Evolutionary conservation across 2,329 filamentous ascomycete species (phyloP), one percentile per base, ranked within the genome.

Genomic region (Periconia digitata): DNA sequence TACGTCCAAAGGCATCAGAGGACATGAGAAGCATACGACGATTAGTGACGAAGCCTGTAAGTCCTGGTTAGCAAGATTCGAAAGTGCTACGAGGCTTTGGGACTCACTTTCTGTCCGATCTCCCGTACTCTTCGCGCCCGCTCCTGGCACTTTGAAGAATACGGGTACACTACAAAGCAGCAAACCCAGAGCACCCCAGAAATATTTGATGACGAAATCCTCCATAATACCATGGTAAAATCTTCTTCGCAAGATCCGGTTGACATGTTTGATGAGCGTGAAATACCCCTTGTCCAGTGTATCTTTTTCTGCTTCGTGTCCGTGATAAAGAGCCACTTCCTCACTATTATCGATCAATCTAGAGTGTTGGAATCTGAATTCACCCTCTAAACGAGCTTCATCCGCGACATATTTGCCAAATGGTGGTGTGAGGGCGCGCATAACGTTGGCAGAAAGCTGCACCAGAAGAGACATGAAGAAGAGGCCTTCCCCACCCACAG

Each of bases 141-240:
- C 66, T 1, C 88, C 89, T 0, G 92, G 91, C 16, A 96, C 81
- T 72, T 92, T 92, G 78, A 99, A 89, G 71, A 99, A 99, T 2
- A 97, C 92, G 0, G 94, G 94, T 0, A 96, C 85, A 71, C 90
- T 95, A 77, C 94, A 99, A 8, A 99, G 84, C 55, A 96, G 73
- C 55, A 99, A 80, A 1, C 94, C 94, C 37, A 99, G 73, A 2
- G 94, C 92, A 35, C 94, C 94, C 94, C 94, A 99, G 74, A 97
- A 94, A 70, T 99, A 99, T 73, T 99, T 99, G 73, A 99, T 96
- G 49, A 97, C 90, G 72, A 96, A 99, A 71, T 99, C 94, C 70
- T 99, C 94, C 92, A 97, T 96, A 64, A 99, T 87, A n/a, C 92
- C 92, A 70, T 99, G 92, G 71, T 97, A 97, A 70, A 99, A 89